A percentile compares a stretch with the other conserved stretches of the same genome.
These are phyloP conservation scores for Astrocystis sublimbata DNA, from an alignment of 495 filamentous ascomycete genomes.

Conservation along the genomic window DNA sequence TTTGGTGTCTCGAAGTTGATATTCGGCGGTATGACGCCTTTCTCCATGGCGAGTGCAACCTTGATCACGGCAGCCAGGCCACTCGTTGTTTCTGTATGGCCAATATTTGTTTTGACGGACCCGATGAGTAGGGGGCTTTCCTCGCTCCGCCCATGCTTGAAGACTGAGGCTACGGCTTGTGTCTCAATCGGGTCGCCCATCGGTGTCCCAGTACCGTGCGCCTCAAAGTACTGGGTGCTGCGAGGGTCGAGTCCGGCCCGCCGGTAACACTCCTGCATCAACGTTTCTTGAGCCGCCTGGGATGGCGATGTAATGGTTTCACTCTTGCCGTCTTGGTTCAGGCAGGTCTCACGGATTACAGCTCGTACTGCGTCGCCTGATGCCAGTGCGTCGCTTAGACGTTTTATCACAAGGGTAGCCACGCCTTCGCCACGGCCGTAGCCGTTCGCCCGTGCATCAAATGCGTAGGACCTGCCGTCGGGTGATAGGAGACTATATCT, in stretches of 20 bases:
- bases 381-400: slow-evolving; percentile 41
- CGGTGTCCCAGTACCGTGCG: slow-evolving; percentile 49
- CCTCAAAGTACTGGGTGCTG: slow-evolving; percentile 41
- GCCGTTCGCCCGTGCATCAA: slow-evolving; percentile 55
- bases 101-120: slow-evolving; percentile 53
- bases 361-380: slow-evolving; percentile 52
- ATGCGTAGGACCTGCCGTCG: slow-evolving; percentile 48
- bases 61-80: slow-evolving; percentile 54
- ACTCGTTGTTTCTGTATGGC: slow-evolving; percentile 48
- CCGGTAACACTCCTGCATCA: slow-evolving; percentile 52
- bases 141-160: slow-evolving; percentile 34
- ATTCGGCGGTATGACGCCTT: slow-evolving; percentile 39
- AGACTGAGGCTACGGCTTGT: slow-evolving; percentile 14
- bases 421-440: slow-evolving; percentile 61
- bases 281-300: slow-evolving; percentile 49
- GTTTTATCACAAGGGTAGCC: slow-evolving; percentile 54
- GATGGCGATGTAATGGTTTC: slow-evolving; percentile 56
- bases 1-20: slow-evolving; percentile 25
- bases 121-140: slow-evolving; percentile 39
- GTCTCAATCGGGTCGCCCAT: slow-evolving; percentile 48
- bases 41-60: slow-evolving; percentile 46
- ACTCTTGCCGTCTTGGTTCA: slow-evolving; percentile 47
- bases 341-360: slow-evolving; percentile 49
- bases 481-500: slow-evolving; percentile 32
- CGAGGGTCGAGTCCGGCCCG: slow-evolving; percentile 32